These are phyloP conservation scores for Gaillardinia entomophila DNA, from an alignment of 805 yeast species.

Conservation along the genomic window DNA sequence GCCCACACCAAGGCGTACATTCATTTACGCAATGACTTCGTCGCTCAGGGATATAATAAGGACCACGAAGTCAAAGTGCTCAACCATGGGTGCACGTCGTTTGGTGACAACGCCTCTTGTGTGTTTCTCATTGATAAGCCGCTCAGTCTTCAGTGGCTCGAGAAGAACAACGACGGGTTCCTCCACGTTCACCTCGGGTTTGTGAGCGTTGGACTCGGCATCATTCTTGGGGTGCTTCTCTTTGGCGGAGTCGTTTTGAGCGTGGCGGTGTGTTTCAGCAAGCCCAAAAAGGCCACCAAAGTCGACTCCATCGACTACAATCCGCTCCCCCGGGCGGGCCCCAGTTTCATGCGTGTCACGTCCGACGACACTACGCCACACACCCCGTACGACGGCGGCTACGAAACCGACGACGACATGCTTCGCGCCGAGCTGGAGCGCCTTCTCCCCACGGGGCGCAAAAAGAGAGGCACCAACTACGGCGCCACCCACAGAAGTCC, in stretches of 20 bases:
- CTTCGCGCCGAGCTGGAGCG: conserved; percentile 24
- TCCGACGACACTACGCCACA: conserved; percentile 20
- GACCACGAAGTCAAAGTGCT: conserved; percentile 53
- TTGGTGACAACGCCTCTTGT: conserved; percentile 35
- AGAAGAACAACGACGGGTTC: conserved; percentile 30
- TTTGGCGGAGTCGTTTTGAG: conserved; percentile 13
- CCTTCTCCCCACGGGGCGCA: conserved; percentile 20
- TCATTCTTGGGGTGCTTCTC: conserved; percentile 52
- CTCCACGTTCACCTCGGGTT: conserved; percentile 60
- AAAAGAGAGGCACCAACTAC: conserved; percentile 9
- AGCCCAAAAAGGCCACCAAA: neutral
- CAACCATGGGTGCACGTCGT: conserved; percentile 52
- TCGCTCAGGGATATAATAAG: conserved; percentile 35
- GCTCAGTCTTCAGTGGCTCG: conserved; percentile 59
- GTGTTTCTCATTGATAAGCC: conserved; percentile 65
- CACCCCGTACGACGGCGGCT: conserved; percentile 27
- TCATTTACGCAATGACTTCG: neutral
- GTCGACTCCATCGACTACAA: neutral
- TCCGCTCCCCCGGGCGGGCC: conserved; percentile 9
- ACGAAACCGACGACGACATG: conserved; percentile 39
- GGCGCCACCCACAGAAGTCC: conserved; percentile 8
- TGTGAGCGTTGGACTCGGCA: conserved; percentile 63
- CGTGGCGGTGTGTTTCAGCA: conserved; percentile 6
- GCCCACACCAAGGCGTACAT: neutral
- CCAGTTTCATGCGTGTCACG: conserved; percentile 35